phyloP scores from a whole-genome alignment of 495 filamentous ascomycete species.

The Rhizodiscina lignyota region DNA sequence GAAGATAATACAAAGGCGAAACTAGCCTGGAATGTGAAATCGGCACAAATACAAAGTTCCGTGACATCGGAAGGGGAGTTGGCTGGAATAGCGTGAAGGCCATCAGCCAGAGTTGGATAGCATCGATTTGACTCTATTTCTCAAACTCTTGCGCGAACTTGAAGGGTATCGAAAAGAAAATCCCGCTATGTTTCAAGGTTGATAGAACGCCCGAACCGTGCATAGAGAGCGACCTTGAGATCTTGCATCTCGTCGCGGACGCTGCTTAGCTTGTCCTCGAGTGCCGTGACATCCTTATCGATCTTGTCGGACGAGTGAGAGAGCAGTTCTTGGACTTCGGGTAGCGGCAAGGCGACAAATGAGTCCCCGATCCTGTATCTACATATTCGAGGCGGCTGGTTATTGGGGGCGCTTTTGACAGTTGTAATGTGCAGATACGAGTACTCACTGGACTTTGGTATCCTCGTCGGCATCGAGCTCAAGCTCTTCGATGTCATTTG shows the following conservation, averaged over 20 bases:
- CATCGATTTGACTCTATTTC: too few species aligned
- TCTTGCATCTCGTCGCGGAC: constrained; percentile 73
- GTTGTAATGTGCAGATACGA: not conserved
- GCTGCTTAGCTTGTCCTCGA: constrained; percentile 58
- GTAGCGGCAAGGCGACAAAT: constrained; percentile 71
- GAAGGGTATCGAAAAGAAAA: too few species aligned
- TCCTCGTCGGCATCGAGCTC: constrained; percentile 96
- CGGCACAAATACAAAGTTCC: too few species aligned
- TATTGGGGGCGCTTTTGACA: constrained; percentile 3
- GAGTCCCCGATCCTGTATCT: constrained; percentile 96
- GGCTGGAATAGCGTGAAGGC: too few species aligned
- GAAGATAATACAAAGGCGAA: too few species aligned
- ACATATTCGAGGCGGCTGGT: constrained; percentile 3
- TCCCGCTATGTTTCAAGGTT: constrained; percentile 90
- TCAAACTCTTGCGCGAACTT: too few species aligned
- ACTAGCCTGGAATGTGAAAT: too few species aligned
- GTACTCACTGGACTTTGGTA: constrained; percentile 65
- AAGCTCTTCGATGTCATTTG: constrained; percentile 70
- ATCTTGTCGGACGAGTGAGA: constrained; percentile 50
- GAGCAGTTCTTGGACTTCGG: constrained; percentile 74
- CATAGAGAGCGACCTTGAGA: constrained; percentile 83
- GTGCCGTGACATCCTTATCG: constrained; percentile 52
- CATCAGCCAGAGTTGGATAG: too few species aligned
- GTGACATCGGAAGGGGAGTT: too few species aligned
- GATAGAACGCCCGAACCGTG: constrained; percentile 84